Base-by-base conservation (phyloP, 1,284 basidiomycete species). In the Crucibulum cyathiforme region DNA sequence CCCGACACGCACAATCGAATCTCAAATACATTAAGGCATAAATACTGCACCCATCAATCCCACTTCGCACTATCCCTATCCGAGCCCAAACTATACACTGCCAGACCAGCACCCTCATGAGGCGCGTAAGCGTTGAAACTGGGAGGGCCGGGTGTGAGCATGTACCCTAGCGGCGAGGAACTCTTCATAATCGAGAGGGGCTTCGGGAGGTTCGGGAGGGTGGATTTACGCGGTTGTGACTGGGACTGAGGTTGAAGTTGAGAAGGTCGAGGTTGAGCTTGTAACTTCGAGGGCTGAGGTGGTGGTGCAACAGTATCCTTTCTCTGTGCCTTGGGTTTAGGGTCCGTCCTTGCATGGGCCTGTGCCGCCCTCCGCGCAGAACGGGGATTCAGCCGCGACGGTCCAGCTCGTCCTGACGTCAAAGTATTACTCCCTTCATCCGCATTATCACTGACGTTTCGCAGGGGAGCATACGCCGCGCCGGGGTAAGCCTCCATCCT, bases 121-220 rank as follows among this genome's bases (percentile, higher is more conserved):
- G 46, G 31, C 13, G 46, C 17, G 10, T 31, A n/a, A n/a, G 31
- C 46, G 17, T 35, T 35, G 35, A 51, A 51, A 36, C 49, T 59
- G 2, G 68, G 67, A 35, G 68, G 67, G 6, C 66, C 67, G 8
- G 68, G 68, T 5, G 64, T 62, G 7, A 61, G n/a, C 54, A 56
- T 47, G 24, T 57, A 58, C 31, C 68, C 65, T 8, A 69, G 39
- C 2, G 69, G 69, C 35, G 67, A 66, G 7, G 69, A 64, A 49
- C 67, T 69, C 53, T 62, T 54, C 58, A 69, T 58, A 49, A 71
- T 58, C 19, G 68, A 65, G 19, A 67, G 68, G 3, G 69, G 67
- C 5, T 67, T 58, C 62, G 60, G 45, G 58, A 63, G 17, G 31
- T 37, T 51, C 12, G 19, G 19, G 31, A 35, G 8, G n/a, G 13